These are phyloP conservation scores for Lentinula aciculospora DNA, from an alignment of 768 basidiomycete species.

Conservation along the genomic window DNA sequence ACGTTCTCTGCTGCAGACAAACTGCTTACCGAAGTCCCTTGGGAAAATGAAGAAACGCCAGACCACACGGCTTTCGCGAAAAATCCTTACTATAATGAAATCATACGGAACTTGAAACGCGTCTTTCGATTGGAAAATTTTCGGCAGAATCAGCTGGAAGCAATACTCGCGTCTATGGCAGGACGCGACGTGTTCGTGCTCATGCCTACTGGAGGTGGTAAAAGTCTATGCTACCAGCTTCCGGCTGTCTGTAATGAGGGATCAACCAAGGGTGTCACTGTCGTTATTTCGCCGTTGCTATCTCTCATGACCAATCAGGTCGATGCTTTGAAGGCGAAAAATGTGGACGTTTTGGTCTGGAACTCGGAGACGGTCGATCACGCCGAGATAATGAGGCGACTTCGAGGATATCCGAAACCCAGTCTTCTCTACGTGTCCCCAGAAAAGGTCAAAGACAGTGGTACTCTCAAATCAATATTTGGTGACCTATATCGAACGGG, in stretches of 20 bases:
- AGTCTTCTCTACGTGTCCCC: constrained; percentile 86
- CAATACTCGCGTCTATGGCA: constrained; percentile 72
- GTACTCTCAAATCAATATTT: constrained; percentile 49
- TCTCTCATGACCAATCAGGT: constrained; percentile 92
- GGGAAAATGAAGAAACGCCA: neutral
- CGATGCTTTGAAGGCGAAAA: constrained; percentile 51
- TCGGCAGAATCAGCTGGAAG: constrained; percentile 81
- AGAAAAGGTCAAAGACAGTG: constrained; percentile 73
- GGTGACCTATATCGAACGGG: constrained; percentile 46
- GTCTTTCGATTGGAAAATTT: constrained; percentile 67
- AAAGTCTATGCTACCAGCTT: constrained; percentile 85
- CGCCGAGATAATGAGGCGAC: constrained; percentile 32
- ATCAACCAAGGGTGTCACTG: constrained; percentile 71
- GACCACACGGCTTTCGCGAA: constrained; percentile 11
- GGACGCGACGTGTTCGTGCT: constrained; percentile 90
- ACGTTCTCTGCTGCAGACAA: constrained; percentile 12
- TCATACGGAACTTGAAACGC: constrained; percentile 43
- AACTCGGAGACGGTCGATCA: constrained; percentile 49
- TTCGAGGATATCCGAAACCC: constrained; percentile 45
- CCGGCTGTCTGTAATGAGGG: constrained; percentile 79
- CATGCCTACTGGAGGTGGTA: constrained; percentile 95
- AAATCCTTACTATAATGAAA: constrained; percentile 39
- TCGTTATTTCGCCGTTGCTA: constrained; percentile 87
- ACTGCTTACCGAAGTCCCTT: constrained; percentile 10
- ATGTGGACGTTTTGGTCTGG: constrained; percentile 66